These are phyloP conservation scores for Dissophora globulifera DNA, from an alignment of 192 early-diverging fungal species.

Conservation along the genomic window DNA sequence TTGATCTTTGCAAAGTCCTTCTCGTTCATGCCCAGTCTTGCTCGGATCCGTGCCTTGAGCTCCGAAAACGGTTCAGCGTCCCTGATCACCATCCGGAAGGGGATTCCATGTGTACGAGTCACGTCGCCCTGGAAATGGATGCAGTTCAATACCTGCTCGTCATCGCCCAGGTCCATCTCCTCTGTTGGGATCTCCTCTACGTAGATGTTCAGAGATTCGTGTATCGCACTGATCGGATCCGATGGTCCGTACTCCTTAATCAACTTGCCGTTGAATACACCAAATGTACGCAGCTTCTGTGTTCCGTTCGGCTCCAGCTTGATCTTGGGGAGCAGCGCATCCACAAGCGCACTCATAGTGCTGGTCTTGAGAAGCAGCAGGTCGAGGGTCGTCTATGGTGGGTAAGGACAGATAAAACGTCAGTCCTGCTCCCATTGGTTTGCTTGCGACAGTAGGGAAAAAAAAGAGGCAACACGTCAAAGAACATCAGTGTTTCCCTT, in stretches of 20 bases:
- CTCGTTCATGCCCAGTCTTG: constrained; percentile 78
- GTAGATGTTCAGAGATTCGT: constrained; percentile 62
- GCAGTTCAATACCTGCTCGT: constrained; percentile 66
- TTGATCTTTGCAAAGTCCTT: constrained; percentile 85
- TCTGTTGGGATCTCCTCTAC: constrained; percentile 68
- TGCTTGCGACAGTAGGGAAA: too few relatives aligned
- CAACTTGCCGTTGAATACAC: constrained; percentile 63
- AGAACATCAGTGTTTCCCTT: neutral
- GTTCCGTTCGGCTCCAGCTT: constrained; percentile 59
- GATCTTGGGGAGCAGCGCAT: constrained; percentile 65
- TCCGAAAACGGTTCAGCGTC: constrained; percentile 71
- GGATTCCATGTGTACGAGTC: constrained; percentile 77
- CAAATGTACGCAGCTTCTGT: constrained; percentile 68
- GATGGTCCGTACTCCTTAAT: constrained; percentile 52
- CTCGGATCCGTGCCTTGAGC: constrained; percentile 78
- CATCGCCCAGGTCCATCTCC: constrained; percentile 44
- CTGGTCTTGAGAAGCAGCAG: constrained; percentile 77
- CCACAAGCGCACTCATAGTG: constrained; percentile 60
- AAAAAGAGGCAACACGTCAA: too few relatives aligned
- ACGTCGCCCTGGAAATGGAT: constrained; percentile 83
- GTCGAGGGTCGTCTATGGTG: constrained; percentile 56
- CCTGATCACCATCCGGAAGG: constrained; percentile 81
- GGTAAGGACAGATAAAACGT: neutral
- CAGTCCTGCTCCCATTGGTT: too few relatives aligned
- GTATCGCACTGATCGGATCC: constrained; percentile 62